phyloP scores from a whole-genome alignment of 257 asterid genomes.

The Solanum virginianum region DNA sequence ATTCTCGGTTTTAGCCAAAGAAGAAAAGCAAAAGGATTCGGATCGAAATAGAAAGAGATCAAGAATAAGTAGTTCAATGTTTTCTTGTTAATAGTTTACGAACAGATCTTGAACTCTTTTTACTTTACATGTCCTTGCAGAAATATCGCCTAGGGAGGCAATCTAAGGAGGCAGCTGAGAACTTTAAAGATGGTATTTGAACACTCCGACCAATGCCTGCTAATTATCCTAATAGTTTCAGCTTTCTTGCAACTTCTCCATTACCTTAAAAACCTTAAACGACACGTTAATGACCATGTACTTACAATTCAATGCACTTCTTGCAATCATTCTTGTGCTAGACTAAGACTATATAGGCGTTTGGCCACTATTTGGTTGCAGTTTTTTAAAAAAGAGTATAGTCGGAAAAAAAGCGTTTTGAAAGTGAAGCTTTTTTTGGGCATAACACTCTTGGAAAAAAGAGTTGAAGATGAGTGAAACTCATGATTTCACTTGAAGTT shows the following conservation, averaged over 20 bases:
- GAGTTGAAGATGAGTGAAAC: not conserved
- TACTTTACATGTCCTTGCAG: conserved; percentile 26
- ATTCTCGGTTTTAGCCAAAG: not conserved
- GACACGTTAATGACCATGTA: not conserved
- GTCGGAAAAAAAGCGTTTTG: not conserved
- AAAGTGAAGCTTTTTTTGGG: not conserved
- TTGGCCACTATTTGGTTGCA: not conserved
- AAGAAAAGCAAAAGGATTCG: not conserved
- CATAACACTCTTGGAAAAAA: not conserved
- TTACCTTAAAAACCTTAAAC: not conserved
- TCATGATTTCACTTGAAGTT: not conserved
- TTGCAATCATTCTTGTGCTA: not conserved
- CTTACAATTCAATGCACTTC: not conserved
- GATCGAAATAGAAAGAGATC: not conserved
- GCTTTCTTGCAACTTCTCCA: not conserved
- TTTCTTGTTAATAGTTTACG: not conserved
- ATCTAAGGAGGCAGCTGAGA: conserved; percentile 59
- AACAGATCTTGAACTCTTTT: not conserved
- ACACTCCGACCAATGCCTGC: not conserved
- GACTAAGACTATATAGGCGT: not conserved
- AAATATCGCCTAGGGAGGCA: conserved; percentile 88
- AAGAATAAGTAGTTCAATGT: not conserved
- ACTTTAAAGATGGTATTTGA: conserved; percentile 71
- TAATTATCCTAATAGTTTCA: not conserved
- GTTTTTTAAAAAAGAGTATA: too few species aligned